Evolutionary conservation across 2,329 filamentous ascomycete species (phyloP).

Genomic region (Cladophialophora exuberans): DNA sequence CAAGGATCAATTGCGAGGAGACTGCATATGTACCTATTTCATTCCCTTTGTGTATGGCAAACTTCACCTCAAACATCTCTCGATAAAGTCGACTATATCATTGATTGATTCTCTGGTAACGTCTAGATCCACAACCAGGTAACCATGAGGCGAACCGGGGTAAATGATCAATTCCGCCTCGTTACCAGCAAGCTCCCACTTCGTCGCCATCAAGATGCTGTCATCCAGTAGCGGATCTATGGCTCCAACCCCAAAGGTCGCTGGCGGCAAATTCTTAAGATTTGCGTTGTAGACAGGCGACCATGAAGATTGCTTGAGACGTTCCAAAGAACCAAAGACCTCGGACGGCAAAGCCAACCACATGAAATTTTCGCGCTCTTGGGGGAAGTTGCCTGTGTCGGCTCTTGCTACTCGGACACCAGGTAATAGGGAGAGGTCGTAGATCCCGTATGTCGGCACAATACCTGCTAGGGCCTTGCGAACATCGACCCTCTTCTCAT

Average conservation of each 20-base stretch:
- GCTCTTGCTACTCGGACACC: background rate
- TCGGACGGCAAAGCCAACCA: background rate
- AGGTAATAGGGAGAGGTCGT: constrained; percentile 1
- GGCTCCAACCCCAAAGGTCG: constrained; percentile 2
- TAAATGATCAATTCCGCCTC: background rate
- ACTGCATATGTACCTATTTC: no score
- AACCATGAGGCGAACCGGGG: constrained; percentile 1
- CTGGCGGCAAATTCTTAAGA: constrained; percentile 1
- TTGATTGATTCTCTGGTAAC: no score
- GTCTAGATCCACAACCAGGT: constrained; percentile 1
- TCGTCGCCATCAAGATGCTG: constrained; percentile 8
- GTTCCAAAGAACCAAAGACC: background rate
- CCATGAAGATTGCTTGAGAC: background rate
- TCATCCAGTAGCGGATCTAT: constrained; percentile 6
- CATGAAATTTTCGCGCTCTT: background rate
- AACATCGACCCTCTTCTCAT: background rate
- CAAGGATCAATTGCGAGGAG: no score
- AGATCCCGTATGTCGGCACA: constrained; percentile 4
- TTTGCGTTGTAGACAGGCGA: constrained; percentile 7
- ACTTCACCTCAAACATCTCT: no score
- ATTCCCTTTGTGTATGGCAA: no score
- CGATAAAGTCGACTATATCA: no score
- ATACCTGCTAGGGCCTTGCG: background rate
- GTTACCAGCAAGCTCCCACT: constrained; percentile 10
- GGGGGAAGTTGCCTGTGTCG: background rate